A percentile compares a stretch with the other conserved stretches of the same genome.
Evolutionary conservation across 2,329 filamentous ascomycete genomes (phyloP).

Genomic region (Pyrenophora tritici-repentis): DNA sequence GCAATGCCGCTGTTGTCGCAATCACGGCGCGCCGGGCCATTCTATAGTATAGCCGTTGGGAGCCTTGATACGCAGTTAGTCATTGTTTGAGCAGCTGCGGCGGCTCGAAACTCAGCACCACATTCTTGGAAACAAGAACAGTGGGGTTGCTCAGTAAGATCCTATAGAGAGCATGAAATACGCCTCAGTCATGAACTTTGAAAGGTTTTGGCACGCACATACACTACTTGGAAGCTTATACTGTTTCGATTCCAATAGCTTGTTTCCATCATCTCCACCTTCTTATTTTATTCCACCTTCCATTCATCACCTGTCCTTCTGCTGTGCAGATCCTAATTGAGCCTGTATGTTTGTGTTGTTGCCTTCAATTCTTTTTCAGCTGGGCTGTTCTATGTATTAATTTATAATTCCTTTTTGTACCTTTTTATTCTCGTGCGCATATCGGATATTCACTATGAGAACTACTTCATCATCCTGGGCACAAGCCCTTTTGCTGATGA

Average conservation of each 20-base stretch:
- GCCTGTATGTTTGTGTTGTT: slow-evolving; percentile 42
- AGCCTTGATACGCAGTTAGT: slow-evolving; percentile 30
- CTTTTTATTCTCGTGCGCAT: not conserved
- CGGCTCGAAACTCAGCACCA: slow-evolving; percentile 31
- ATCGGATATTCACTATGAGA: slow-evolving; percentile 32
- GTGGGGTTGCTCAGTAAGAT: slow-evolving; percentile 24
- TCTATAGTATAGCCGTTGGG: slow-evolving; percentile 19
- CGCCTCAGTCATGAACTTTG: slow-evolving; percentile 33
- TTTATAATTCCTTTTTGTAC: slow-evolving; percentile 27
- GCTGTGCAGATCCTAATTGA: slow-evolving; percentile 45
- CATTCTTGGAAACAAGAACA: slow-evolving; percentile 38
- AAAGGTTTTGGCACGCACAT: slow-evolving; percentile 37
- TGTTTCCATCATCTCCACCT: slow-evolving; percentile 21
- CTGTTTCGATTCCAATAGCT: slow-evolving; percentile 32
- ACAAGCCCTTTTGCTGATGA: slow-evolving; percentile 35
- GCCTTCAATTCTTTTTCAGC: slow-evolving; percentile 36
- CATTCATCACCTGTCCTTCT: slow-evolving; percentile 28
- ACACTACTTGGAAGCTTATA: slow-evolving; percentile 31
- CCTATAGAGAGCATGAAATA: slow-evolving; percentile 32
- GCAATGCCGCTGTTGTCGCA: slow-evolving; percentile 31
- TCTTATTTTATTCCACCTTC: slow-evolving; percentile 29
- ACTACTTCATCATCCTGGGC: slow-evolving; percentile 32
- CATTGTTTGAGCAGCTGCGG: slow-evolving; percentile 36
- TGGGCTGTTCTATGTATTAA: slow-evolving; percentile 44
- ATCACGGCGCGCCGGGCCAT: slow-evolving; percentile 22